phyloP scores from a whole-genome alignment of 345 rosid species.

The Salix caprea region DNA sequence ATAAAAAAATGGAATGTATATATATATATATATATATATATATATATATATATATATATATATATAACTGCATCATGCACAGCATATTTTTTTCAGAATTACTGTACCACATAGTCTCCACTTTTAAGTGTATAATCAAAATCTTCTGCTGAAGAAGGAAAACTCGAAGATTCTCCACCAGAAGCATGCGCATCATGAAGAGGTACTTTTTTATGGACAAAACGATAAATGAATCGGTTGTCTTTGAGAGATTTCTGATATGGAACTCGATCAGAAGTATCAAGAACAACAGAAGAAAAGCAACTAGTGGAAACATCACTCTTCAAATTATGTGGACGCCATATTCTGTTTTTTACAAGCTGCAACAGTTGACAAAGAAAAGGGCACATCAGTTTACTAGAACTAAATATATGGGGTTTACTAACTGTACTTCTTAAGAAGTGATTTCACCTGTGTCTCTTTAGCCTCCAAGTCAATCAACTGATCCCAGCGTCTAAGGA shows the following conservation, averaged over 20 bases:
- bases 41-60: too few species aligned
- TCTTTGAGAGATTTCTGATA: slow-evolving; percentile 44
- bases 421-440: not conserved
- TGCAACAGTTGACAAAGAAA: slow-evolving; percentile 30
- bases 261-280: slow-evolving; percentile 42
- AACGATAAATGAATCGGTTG: slow-evolving; percentile 61
- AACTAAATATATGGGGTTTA: not conserved
- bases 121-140: slow-evolving; percentile 56
- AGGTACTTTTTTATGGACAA: slow-evolving; percentile 48
- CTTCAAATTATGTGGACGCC: slow-evolving; percentile 45
- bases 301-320: slow-evolving; percentile 35
- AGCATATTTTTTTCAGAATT: not conserved
- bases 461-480: slow-evolving; percentile 88
- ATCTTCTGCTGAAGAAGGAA: slow-evolving; percentile 30
- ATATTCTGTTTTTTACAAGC: slow-evolving; percentile 56
- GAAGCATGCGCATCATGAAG: slow-evolving; percentile 27
- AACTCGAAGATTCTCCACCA: slow-evolving; percentile 29
- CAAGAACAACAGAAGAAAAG: slow-evolving; percentile 78
- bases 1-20: too few species aligned
- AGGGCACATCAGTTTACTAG: not conserved
- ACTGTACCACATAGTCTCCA: slow-evolving; percentile 87
- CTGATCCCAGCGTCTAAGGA: slow-evolving; percentile 74
- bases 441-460: slow-evolving; percentile 61
- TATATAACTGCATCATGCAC: not conserved
- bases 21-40: not conserved